These are phyloP conservation scores for Cymbopogon flexuosus DNA, from an alignment of 202 grass and related monocot species.

Conservation along the genomic window DNA sequence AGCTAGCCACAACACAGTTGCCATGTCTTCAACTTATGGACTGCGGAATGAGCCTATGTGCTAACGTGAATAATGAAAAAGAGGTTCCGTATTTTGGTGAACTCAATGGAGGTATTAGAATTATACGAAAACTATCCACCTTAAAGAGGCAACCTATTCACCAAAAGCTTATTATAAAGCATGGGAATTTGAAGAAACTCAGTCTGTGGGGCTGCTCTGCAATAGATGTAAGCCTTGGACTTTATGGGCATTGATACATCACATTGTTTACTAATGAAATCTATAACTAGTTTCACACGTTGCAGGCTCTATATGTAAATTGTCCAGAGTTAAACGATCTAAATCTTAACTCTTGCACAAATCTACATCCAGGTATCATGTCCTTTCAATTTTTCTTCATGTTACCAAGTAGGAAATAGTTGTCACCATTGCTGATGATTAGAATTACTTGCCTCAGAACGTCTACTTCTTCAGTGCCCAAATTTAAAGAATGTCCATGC, in stretches of 20 bases:
- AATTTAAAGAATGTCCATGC: conserved; percentile 85
- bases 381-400: neutral
- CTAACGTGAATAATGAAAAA: conserved; percentile 50
- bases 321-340: conserved; percentile 85
- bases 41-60: conserved; percentile 80
- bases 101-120: conserved; percentile 45
- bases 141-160: conserved; percentile 39
- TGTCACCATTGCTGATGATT: neutral
- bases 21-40: conserved; percentile 86
- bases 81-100: conserved; percentile 34
- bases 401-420: neutral
- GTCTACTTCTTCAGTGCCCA: conserved; percentile 78
- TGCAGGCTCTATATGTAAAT: conserved; percentile 80
- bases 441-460: conserved; percentile 53
- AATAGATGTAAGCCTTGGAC: conserved; percentile 67
- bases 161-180: conserved; percentile 93
- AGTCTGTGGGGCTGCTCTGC: conserved; percentile 96
- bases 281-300: conserved; percentile 35
- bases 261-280: neutral
- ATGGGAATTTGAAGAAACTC: conserved; percentile 74
- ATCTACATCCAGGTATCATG: conserved; percentile 81
- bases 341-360: conserved; percentile 95
- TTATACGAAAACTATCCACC: conserved; percentile 44
- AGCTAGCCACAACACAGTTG: conserved; percentile 66
- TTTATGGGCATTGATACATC: neutral